Evolutionary conservation across 2,329 filamentous ascomycete genomes (phyloP).

Genomic region (Fusarium avenaceum): DNA sequence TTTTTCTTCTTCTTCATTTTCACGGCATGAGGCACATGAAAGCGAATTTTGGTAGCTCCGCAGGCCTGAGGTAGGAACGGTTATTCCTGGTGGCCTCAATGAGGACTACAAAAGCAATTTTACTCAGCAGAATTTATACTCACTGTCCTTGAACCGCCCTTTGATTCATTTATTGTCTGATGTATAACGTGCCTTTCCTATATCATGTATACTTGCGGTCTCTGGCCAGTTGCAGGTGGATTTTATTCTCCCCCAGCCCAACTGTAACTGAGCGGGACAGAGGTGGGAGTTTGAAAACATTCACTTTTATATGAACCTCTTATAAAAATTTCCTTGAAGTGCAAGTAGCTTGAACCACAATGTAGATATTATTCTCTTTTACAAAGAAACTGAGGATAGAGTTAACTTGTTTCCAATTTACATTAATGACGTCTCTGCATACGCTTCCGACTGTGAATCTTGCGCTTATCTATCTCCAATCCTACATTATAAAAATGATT

Average conservation of each 20-base stretch:
- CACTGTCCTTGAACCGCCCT: not conserved
- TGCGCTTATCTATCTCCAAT: not conserved
- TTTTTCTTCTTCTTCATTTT: conserved; percentile 26
- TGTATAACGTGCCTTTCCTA: not conserved
- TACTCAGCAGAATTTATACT: conserved; percentile 5
- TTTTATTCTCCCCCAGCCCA: not conserved
- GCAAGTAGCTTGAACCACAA: not conserved
- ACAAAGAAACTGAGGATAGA: too few relatives aligned
- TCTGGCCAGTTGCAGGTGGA: not conserved
- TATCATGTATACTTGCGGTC: too few relatives aligned
- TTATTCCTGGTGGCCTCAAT: not conserved
- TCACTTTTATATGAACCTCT: too few relatives aligned
- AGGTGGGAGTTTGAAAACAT: too few relatives aligned
- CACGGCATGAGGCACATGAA: conserved; percentile 15
- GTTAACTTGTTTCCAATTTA: too few relatives aligned
- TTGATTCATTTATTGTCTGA: not conserved
- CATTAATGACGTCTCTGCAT: too few relatives aligned
- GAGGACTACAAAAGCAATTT: not conserved
- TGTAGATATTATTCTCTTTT: too few relatives aligned
- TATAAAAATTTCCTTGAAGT: not conserved
- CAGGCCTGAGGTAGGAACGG: not conserved
- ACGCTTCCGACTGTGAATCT: too few relatives aligned
- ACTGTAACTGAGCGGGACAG: too few relatives aligned
- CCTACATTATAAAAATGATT: too few relatives aligned
- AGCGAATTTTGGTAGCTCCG: conserved; percentile 19